Evolutionary conservation across 768 basidiomycete species (phyloP).

Genomic region (Krasilnikovozyma curviuscula): DNA sequence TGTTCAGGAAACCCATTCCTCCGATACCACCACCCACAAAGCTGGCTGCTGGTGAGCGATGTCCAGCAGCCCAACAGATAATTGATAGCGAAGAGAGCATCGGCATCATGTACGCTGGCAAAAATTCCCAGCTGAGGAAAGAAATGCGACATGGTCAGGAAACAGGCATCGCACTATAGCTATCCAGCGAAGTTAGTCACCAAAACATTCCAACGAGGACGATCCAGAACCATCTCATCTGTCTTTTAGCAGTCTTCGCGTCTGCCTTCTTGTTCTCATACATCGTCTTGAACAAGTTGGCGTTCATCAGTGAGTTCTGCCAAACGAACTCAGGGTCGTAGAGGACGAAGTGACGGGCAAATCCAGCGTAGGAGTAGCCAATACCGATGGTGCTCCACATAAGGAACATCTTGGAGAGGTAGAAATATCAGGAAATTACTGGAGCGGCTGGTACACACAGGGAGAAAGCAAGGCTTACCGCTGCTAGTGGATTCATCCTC

Average conservation of each 20-base stretch:
- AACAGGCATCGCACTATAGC: too few relatives aligned
- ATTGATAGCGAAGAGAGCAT: not conserved
- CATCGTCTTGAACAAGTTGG: not conserved
- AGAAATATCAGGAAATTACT: too few relatives aligned
- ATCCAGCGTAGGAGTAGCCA: not conserved
- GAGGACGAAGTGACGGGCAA: not conserved
- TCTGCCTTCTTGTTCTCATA: not conserved
- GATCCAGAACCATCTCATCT: not conserved
- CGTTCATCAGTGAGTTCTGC: not conserved
- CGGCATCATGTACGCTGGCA: not conserved
- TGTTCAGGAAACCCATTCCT: not conserved
- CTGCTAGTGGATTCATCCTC: too few relatives aligned
- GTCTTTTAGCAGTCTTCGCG: not conserved
- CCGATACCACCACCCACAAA: not conserved
- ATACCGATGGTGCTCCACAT: not conserved
- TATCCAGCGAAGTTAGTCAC: too few relatives aligned
- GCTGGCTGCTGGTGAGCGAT: not conserved
- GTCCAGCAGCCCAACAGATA: not conserved
- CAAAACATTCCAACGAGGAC: not conserved
- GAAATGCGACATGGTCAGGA: not conserved
- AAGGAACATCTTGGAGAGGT: too few relatives aligned
- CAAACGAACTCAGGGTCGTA: not conserved
- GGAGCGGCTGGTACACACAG: too few relatives aligned
- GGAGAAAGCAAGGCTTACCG: too few relatives aligned
- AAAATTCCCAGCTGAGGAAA: not conserved